Conservation (phyloP, 2,329 filamentous ascomycete species). For the Fusarium multiceps region DNA sequence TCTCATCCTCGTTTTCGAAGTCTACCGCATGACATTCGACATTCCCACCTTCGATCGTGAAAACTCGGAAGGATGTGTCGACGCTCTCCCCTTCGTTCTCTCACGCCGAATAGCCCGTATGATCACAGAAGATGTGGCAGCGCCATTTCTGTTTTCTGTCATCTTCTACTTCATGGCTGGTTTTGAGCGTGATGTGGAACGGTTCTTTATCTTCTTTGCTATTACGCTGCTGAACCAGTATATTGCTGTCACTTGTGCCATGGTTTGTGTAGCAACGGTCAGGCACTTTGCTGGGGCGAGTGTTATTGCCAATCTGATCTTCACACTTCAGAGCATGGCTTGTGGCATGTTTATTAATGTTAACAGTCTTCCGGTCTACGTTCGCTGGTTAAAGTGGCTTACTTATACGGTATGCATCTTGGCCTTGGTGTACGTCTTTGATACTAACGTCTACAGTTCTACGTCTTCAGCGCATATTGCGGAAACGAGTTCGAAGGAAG, state of each 20-base stretch:
- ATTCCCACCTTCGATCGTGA: slow-evolving; percentile 82
- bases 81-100: slow-evolving; percentile 74
- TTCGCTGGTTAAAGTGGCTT: slow-evolving; percentile 80
- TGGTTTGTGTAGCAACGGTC: slow-evolving; percentile 72
- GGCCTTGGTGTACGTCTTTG: fast-evolving
- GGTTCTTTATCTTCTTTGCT: slow-evolving; percentile 79
- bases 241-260: slow-evolving; percentile 77
- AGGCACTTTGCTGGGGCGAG: slow-evolving; percentile 77
- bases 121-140: slow-evolving; percentile 77
- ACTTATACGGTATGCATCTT: slow-evolving; percentile 63
- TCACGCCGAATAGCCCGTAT: slow-evolving; percentile 76
- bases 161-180: slow-evolving; percentile 85
- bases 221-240: slow-evolving; percentile 78
- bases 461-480: slow-evolving; percentile 76
- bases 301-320: slow-evolving; percentile 77
- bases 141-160: slow-evolving; percentile 75
- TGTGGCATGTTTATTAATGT: slow-evolving; percentile 82
- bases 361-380: slow-evolving; percentile 78
- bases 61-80: slow-evolving; percentile 76
- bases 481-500: slow-evolving; percentile 78
- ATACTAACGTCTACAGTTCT: slow-evolving; percentile 61
- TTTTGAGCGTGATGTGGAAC: slow-evolving; percentile 69
- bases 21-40: slow-evolving; percentile 78
- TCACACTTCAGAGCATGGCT: slow-evolving; percentile 78
- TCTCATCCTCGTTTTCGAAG: slow-evolving; percentile 79